Evolutionary conservation across 306 rosid genomes (phyloP), one percentile per base, ranked within the genome.

Genomic region (Pyrus bretschneideri): DNA sequence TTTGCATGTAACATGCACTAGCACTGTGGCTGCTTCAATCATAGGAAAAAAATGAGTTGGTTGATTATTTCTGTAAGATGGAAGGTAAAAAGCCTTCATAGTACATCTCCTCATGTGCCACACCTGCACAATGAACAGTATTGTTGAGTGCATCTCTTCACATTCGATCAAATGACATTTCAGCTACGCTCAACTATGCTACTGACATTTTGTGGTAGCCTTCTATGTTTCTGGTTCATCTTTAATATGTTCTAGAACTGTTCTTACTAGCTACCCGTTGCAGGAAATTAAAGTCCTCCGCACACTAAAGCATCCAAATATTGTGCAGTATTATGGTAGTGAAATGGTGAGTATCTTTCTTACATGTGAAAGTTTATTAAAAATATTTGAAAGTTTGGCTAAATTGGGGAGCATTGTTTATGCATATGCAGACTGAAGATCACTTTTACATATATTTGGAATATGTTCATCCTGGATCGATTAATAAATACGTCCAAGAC

Each of bases 231-330:
- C n/a, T 3, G 2, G 3, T 27, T 57, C 22, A n/a, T 71, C 33
- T 78, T 42, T 58, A 14, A 67, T 51, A 65, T 69, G 40, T 78
- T 38, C 70, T 49, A 45, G 9, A n/a, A 70, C 44, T 57, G 74
- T 70, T 71, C 83, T 82, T 63, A 75, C 70, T 68, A 45, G 17
- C 82, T 42, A 68, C 57, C 76, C 77, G 77, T 83, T 76, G 80
- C 95, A 94, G 98, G 98, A 94, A 90, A 89, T 94, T 81, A 86
- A 71, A 82, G 82, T 91, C 79, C 97, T 94, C 23, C 83, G 87
- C 70, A 89, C 85, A 12, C 81, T 91, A 58, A 83, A 82, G 76
- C 98, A 94, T 81, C 96, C 90, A 64, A 94, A 94, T 82, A 94
- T 94, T 77, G 98, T 94, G 79, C 91, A 85, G 76, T 94, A 91